A percentile compares a stretch with the other conserved stretches of the same genome.
Evolutionary conservation across 306 rosid genomes (phyloP).

Genomic region (Amphicarpaea edgeworthii): DNA sequence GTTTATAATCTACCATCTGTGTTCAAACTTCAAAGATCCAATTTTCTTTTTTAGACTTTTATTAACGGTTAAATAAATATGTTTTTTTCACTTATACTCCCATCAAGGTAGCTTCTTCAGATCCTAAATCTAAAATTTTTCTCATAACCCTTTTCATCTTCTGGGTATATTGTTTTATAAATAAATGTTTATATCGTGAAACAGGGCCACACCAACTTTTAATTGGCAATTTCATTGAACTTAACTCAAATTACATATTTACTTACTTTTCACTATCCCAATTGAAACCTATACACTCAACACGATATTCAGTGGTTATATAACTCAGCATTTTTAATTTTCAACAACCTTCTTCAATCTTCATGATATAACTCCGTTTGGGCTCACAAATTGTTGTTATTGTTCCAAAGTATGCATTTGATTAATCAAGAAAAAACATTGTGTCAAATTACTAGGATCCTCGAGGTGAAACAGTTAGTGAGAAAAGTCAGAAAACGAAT

Average conservation of each 20-base stretch:
- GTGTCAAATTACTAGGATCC: constrained; percentile 61
- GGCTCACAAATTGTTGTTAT: background rate
- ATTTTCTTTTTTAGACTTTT: background rate
- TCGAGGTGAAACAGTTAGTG: constrained; percentile 42
- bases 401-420: background rate
- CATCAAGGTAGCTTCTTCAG: constrained; percentile 1
- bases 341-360: background rate
- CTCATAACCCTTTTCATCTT: constrained; percentile 2
- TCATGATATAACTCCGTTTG: background rate
- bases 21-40: background rate
- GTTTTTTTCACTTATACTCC: background rate
- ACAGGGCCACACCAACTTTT: background rate
- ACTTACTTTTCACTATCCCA: no score
- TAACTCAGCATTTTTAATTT: background rate
- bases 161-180: background rate
- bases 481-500: constrained; percentile 49
- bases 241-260: no score
- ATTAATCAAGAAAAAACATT: constrained; percentile 39
- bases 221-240: background rate
- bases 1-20: background rate
- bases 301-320: background rate
- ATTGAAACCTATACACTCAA: background rate
- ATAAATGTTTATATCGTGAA: background rate
- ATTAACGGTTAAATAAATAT: no score
- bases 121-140: constrained; percentile 26